A percentile compares a stretch with the other conserved stretches of the same genome.
These are phyloP conservation scores for Candida tallmaniae DNA, from an alignment of 805 yeast species.

Conservation along the genomic window DNA sequence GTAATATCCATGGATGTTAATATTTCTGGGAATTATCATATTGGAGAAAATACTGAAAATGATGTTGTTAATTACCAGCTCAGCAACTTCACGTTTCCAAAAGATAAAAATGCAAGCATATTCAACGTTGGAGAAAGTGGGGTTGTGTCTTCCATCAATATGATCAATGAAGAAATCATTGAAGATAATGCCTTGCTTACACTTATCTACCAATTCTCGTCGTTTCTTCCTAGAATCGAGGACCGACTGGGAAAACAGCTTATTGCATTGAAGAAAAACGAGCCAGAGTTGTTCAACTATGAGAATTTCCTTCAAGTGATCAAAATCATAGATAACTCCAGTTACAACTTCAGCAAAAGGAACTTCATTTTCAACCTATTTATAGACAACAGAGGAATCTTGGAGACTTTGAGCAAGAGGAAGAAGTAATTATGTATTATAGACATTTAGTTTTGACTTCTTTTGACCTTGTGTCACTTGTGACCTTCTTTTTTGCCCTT, in stretches of 20 bases:
- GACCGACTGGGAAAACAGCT: slow-evolving; percentile 57
- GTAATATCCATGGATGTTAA: background rate
- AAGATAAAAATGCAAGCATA: slow-evolving; percentile 3
- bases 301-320: slow-evolving; percentile 49
- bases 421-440: background rate
- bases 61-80: slow-evolving; percentile 5
- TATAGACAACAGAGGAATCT: slow-evolving; percentile 34
- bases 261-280: slow-evolving; percentile 45
- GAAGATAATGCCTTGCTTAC: slow-evolving; percentile 18
- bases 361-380: slow-evolving; percentile 64
- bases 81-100: slow-evolving; percentile 20
- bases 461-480: no score
- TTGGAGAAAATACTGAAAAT: no score
- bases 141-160: slow-evolving; percentile 4
- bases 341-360: slow-evolving; percentile 60
- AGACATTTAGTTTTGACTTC: background rate
- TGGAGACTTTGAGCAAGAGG: slow-evolving; percentile 10
- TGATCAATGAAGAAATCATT: slow-evolving; percentile 5
- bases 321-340: slow-evolving; percentile 50
- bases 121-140: slow-evolving; percentile 3
- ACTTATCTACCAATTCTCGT: slow-evolving; percentile 49
- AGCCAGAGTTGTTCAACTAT: slow-evolving; percentile 51
- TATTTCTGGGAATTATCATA: no score
- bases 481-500: no score
- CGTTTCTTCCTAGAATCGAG: slow-evolving; percentile 37